Base-by-base conservation (phyloP, 2,329 filamentous ascomycete species). In the Pestalotiopsis sp. region DNA sequence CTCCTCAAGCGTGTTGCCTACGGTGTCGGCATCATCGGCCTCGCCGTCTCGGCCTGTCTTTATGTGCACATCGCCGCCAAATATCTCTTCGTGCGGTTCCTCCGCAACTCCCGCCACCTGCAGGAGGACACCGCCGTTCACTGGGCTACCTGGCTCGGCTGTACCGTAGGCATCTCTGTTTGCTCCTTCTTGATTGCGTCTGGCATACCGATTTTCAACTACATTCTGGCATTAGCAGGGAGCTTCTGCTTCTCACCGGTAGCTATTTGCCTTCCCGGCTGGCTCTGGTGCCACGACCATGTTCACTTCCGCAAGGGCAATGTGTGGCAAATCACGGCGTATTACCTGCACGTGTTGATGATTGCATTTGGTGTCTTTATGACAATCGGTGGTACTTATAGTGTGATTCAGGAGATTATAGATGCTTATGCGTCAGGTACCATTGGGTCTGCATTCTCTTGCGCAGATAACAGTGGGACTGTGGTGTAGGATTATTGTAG, bases 1-100 rank as follows among this genome's bases (percentile, higher is more conserved):
- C 84, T 82, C 0, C 80, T 91, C 71, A 90, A 91, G 79, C 90
- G 88, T 75, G 82, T 90, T 0, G 79, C 87, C 0, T 91, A 91
- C 72, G 89, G 88, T 2, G 81, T 91, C 59, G 89, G 83, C 2
- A 75, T 90, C 9, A 79, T 85, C 4, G 87, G 87, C 1, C 79
- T 91, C 3, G 77, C 87, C 38, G 84, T 90, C 55, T 74, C 72
- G 49, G 75, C 74, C 2, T 76, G 74, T 67, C 68, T 79, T 3
- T 78, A 77, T 67, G 70, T 75, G 52, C 78, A 79, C 69, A 74
- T 78, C 9, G 76, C 75, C 2, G 76, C 76, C 25, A 80, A 79
- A 71, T 78, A 77, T 65, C 66, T 79, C 2, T 79, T 79, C 64
- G 77, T 80, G 3, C 76, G 78, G 20, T 70, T 78, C 7, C 72